Percentiles rank a stretch among this genome's conserved stretches.
Conservation (phyloP, 2,329 filamentous ascomycete genomes). For the Ophiosphaerella narmari region DNA sequence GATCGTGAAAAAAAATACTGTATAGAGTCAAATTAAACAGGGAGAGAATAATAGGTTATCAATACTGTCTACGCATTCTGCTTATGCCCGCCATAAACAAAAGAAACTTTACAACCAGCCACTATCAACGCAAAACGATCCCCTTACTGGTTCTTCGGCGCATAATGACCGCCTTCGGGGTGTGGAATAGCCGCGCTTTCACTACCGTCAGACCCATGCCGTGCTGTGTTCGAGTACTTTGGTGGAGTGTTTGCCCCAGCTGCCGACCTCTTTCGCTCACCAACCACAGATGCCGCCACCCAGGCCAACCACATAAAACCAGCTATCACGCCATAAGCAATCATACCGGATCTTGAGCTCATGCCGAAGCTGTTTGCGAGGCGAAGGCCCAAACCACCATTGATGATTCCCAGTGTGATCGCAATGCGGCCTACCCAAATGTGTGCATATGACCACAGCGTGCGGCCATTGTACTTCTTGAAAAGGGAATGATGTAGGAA, state of each 20-base stretch:
- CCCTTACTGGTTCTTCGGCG: constrained; percentile 16
- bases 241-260: not conserved
- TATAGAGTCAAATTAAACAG: not conserved
- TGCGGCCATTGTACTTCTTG: constrained; percentile 52
- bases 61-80: not conserved
- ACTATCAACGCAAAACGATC: not conserved
- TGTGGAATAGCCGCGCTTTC: not conserved
- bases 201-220: constrained; percentile 3
- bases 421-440: constrained; percentile 60
- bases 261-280: constrained; percentile 32
- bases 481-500: constrained; percentile 58
- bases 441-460: constrained; percentile 55
- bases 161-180: constrained; percentile 21
- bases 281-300: constrained; percentile 35
- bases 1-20: too few species aligned
- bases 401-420: constrained; percentile 60
- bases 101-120: not conserved
- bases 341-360: constrained; percentile 38
- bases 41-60: too few species aligned
- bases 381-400: constrained; percentile 60
- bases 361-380: constrained; percentile 49
- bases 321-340: constrained; percentile 58
- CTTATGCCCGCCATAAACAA: not conserved
- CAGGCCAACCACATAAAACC: constrained; percentile 50
- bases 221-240: not conserved